Evolutionary conservation across 2,329 filamentous ascomycete species (phyloP), one percentile per base, ranked within the genome.

Genomic region (Fusarium hostae): DNA sequence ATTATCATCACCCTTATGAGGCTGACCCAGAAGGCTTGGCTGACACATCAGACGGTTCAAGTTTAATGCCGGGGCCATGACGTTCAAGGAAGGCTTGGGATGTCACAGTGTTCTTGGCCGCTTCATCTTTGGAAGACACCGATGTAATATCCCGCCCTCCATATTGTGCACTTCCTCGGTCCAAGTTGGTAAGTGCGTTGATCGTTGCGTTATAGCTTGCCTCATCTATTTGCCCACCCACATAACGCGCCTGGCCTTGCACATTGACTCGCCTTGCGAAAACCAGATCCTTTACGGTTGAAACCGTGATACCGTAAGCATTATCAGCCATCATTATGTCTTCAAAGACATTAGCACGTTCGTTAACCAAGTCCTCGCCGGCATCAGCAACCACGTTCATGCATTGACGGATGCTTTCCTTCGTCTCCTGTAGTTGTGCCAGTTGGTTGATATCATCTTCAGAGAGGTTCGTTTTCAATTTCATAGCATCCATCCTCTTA

Each of bases 311-410:
- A 37, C 66, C 71, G 37, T 77, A 75, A 32, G 64, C 70, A 40
- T 68, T 76, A 4, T 73, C 71, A 18, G 61, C 40, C 59, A 77
- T 59, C 3, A 70, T 74, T n/a, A 74, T 68, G 26, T 77, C 75
- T 56, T 77, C 75, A 30, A 76, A 77, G 30, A 76, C 8, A 50
- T 77, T 77, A n/a, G 56, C 51, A 5, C 75, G 74, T 15, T 75
- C 70, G 6, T 58, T 57, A 10, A 56, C 51, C 39, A 75, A 52
- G 35, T 44, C 52, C 26, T 74, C 55, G n/a, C 66, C 51, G 9
- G 72, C 72, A 47, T 72, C 62, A 30, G 68, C 64, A 22, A 77
- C 68, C 39, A 75, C 63, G 11, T 58, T 54, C 24, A 77, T 76
- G 51, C 68, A 75, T 50, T 76, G 66, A 24, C 51, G 60, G 20